Evolutionary conservation across 2,329 filamentous ascomycete species (phyloP).

Genomic region (Hymenoscyphus albidus): DNA sequence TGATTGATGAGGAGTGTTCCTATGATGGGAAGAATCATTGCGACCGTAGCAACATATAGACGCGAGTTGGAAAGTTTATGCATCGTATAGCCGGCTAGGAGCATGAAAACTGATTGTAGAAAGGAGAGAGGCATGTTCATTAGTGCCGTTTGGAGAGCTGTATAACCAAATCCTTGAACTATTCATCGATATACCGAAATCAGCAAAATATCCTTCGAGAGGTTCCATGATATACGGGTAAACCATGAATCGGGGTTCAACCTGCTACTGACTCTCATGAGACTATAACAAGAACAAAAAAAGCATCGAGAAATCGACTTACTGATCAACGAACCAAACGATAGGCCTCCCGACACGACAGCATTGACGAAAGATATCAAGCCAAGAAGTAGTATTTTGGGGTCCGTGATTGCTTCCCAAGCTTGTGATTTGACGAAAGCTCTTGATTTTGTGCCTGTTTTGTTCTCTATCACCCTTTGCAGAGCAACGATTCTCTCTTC

Average conservation of each 20-base stretch:
- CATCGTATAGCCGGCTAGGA: slow-evolving; percentile 18
- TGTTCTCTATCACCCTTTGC: slow-evolving; percentile 26
- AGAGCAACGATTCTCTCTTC: slow-evolving; percentile 40
- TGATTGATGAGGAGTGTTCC: slow-evolving; percentile 35
- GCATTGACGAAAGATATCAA: slow-evolving; percentile 26
- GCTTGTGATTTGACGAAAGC: slow-evolving; percentile 24
- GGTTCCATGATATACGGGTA: not conserved
- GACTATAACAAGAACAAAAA: not conserved
- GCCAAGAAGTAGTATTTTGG: slow-evolving; percentile 39
- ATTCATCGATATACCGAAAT: not conserved
- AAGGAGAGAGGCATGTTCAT: slow-evolving; percentile 51
- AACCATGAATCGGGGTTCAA: not conserved
- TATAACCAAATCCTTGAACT: slow-evolving; percentile 38
- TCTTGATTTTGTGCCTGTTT: slow-evolving; percentile 23
- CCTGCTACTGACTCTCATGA: not conserved
- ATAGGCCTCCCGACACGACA: slow-evolving; percentile 20
- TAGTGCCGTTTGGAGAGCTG: slow-evolving; percentile 35
- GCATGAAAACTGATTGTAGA: slow-evolving; percentile 23
- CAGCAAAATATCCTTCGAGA: not conserved
- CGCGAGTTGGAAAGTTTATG: slow-evolving; percentile 29
- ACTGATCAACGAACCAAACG: slow-evolving; percentile 38
- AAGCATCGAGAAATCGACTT: not conserved
- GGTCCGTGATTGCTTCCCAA: slow-evolving; percentile 24
- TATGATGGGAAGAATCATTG: slow-evolving; percentile 33
- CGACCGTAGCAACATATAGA: slow-evolving; percentile 31